phyloP scores from a whole-genome alignment of 2,329 filamentous ascomycete species.

The Sporothrix humicola region DNA sequence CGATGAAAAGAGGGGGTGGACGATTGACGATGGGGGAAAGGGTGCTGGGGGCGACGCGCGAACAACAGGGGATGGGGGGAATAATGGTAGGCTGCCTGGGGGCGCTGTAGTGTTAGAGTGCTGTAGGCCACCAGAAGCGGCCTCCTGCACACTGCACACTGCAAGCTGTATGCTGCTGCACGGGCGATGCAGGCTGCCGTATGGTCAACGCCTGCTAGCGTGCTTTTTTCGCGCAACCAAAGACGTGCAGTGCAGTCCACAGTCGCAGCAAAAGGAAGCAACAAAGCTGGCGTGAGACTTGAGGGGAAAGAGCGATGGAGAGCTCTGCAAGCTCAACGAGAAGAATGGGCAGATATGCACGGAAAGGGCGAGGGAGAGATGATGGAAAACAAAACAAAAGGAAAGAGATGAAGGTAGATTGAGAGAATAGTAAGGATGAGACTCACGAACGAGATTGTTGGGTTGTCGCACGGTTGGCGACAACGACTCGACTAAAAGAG shows the following conservation, averaged over 20 bases:
- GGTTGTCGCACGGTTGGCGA: conserved; percentile 11
- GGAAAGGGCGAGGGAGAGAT: neutral
- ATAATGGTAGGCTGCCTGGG: neutral
- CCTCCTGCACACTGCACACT: conserved; percentile 25
- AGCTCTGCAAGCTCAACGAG: neutral
- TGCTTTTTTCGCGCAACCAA: conserved; percentile 25
- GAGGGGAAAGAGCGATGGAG: neutral
- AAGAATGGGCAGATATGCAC: neutral
- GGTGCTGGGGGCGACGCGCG: neutral
- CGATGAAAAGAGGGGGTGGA: conserved; percentile 8
- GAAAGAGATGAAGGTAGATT: neutral
- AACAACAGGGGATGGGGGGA: neutral
- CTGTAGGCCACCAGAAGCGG: conserved; percentile 15
- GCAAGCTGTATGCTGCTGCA: neutral
- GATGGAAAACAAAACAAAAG: neutral
- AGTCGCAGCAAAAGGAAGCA: neutral
- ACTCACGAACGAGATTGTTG: neutral
- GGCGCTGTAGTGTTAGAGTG: neutral
- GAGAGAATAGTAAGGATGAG: too few relatives aligned
- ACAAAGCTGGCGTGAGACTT: conserved; percentile 19
- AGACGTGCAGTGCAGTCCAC: neutral
- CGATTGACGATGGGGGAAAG: neutral
- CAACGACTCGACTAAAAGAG: conserved; percentile 10
- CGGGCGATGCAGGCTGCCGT: neutral
- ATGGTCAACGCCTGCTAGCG: conserved; percentile 26